phyloP scores from a whole-genome alignment of 202 grass and related monocot genomes.

The Setaria viridis region DNA sequence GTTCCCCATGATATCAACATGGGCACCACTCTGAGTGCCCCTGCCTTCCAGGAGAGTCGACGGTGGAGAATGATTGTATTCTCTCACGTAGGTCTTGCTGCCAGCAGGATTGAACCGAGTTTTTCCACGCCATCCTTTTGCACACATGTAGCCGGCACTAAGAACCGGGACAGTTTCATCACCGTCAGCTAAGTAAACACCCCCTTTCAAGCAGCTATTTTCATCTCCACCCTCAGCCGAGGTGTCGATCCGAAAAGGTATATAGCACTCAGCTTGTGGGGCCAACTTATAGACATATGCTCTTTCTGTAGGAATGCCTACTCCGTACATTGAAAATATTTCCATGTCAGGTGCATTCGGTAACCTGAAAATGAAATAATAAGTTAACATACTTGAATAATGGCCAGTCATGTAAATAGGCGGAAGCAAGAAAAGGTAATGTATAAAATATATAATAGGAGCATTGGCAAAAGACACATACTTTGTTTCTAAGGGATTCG shows the following conservation, averaged over 20 bases:
- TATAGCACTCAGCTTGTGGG: slow-evolving; percentile 75
- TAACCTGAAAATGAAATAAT: slow-evolving; percentile 59
- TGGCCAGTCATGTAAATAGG: not conserved
- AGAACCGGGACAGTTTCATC: slow-evolving; percentile 96
- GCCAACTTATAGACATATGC: slow-evolving; percentile 92
- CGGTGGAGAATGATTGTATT: slow-evolving; percentile 89
- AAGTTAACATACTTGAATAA: slow-evolving; percentile 7
- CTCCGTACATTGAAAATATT: slow-evolving; percentile 99
- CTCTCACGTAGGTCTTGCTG: slow-evolving; percentile 79
- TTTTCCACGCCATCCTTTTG: slow-evolving; percentile 91
- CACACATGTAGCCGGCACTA: slow-evolving; percentile 91
- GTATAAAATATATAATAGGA: slow-evolving; percentile 13
- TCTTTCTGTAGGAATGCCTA: slow-evolving; percentile 97
- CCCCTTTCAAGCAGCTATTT: slow-evolving; percentile 78
- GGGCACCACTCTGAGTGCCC: slow-evolving; percentile 92
- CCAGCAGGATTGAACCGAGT: slow-evolving; percentile 94
- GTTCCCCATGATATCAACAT: slow-evolving; percentile 99
- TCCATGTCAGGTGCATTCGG: slow-evolving; percentile 93
- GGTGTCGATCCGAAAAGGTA: slow-evolving; percentile 90
- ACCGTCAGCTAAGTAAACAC: slow-evolving; percentile 82
- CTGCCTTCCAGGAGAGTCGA: slow-evolving; percentile 83
- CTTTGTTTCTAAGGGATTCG: slow-evolving; percentile 98
- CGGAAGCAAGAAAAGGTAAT: not conserved
- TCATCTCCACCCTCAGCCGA: slow-evolving; percentile 75
- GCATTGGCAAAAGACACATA: slow-evolving; percentile 46